Percentiles rank a stretch among this genome's conserved stretches.
Conservation (phyloP, 371 early-diverging fungal genomes). For the Mortierella sp. region DNA sequence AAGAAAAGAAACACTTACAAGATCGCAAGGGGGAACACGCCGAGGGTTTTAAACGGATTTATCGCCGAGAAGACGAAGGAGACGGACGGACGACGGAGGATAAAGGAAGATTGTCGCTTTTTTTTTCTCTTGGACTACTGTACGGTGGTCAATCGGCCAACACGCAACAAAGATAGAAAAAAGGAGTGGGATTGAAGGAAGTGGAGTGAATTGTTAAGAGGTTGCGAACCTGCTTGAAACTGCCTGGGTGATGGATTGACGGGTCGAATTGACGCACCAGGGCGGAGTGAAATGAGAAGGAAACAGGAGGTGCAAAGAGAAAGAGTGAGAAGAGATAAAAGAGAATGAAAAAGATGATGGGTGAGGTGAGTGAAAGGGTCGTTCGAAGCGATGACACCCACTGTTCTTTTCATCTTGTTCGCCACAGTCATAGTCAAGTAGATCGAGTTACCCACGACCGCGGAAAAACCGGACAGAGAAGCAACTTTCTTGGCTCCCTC, state of each 20-base stretch:
- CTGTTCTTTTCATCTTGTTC: neutral
- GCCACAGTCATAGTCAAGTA: neutral
- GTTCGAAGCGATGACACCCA: neutral
- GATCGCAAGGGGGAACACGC: neutral
- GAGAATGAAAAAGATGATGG: neutral
- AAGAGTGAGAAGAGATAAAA: neutral
- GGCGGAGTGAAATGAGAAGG: neutral
- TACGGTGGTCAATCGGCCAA: neutral
- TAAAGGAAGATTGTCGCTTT: neutral
- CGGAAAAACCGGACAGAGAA: neutral
- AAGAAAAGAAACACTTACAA: neutral
- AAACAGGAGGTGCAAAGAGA: neutral
- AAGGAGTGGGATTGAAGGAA: too few relatives aligned
- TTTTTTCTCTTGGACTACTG: neutral
- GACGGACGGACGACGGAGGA: too few relatives aligned
- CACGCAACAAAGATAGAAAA: neutral
- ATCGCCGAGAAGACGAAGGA: neutral
- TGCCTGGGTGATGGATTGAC: neutral
- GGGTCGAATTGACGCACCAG: neutral
- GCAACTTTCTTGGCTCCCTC: neutral
- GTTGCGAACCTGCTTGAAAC: too few relatives aligned
- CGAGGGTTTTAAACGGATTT: neutral
- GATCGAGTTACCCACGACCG: neutral
- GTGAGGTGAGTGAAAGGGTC: neutral
- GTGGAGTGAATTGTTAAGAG: too few relatives aligned